Conservation (phyloP, 768 basidiomycete species). For the Lactarius quietus region DNA sequence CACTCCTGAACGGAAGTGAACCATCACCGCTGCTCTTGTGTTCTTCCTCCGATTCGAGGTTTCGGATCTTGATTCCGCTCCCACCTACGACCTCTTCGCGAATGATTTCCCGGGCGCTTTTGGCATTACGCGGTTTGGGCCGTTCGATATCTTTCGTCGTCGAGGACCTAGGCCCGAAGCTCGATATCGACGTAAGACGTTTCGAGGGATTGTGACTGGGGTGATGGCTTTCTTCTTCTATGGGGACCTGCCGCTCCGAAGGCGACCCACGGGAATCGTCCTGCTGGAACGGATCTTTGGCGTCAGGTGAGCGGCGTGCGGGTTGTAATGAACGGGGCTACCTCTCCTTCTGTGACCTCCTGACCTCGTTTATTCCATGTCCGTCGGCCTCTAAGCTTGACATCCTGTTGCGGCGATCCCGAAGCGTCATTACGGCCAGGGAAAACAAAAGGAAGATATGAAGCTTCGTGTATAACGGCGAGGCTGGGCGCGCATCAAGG, state of each 20-base stretch:
- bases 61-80: constrained; percentile 3
- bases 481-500: constrained; percentile 8
- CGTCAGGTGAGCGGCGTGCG: constrained; percentile 6
- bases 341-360: constrained; percentile 22
- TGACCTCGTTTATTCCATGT: constrained; percentile 27
- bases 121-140: constrained; percentile 10
- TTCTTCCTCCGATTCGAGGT: constrained; percentile 1
- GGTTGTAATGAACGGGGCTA: background rate
- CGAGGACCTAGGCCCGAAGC: constrained; percentile 14
- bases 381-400: constrained; percentile 23
- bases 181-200: constrained; percentile 23
- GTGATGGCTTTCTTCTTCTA: background rate
- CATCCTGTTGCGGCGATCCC: constrained; percentile 15
- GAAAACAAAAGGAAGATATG: constrained; percentile 26
- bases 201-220: constrained; percentile 5
- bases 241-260: constrained; percentile 10
- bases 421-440: constrained; percentile 15
- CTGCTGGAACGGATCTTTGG: constrained; percentile 18
- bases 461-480: constrained; percentile 23
- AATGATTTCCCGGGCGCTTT: constrained; percentile 19
- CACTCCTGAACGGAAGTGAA: background rate
- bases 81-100: constrained; percentile 9
- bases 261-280: constrained; percentile 19
- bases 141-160: constrained; percentile 2
- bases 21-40: background rate